These are phyloP conservation scores for Malus orientalis DNA, from an alignment of 306 rosid species.

Conservation along the genomic window DNA sequence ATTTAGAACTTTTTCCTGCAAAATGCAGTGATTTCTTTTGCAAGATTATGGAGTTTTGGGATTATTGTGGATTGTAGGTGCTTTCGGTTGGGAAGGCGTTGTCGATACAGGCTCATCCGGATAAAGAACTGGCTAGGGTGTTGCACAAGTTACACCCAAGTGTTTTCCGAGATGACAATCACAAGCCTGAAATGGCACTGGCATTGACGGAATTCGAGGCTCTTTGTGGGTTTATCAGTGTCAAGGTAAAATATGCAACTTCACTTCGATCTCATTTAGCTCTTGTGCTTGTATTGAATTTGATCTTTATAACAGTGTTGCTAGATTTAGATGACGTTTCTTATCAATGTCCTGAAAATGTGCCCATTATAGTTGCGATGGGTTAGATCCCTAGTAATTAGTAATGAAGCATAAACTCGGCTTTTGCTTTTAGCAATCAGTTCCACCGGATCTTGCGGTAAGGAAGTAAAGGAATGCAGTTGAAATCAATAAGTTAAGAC, in stretches of 20 bases:
- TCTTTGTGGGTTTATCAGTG: constrained; percentile 33
- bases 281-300: not conserved
- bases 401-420: not conserved
- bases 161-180: constrained; percentile 31
- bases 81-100: constrained; percentile 30
- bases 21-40: not conserved
- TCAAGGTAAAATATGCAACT: constrained; percentile 12
- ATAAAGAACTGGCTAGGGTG: constrained; percentile 29
- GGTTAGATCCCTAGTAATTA: not conserved
- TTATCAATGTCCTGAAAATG: not conserved
- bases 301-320: not conserved
- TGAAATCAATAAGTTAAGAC: not conserved
- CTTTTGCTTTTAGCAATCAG: not conserved
- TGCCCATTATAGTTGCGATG: not conserved
- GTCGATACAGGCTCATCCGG: constrained; percentile 41
- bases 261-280: not conserved
- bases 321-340: not conserved
- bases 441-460: not conserved
- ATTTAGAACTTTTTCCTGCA: not conserved
- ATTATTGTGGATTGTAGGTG: constrained; percentile 17
- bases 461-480: not conserved
- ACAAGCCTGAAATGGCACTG: constrained; percentile 40
- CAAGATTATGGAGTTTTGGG: not conserved
- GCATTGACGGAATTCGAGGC: constrained; percentile 38
- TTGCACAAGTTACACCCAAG: constrained; percentile 26